Evolutionary conservation across 768 basidiomycete species (phyloP).

Genomic region (Amanita phalloides): DNA sequence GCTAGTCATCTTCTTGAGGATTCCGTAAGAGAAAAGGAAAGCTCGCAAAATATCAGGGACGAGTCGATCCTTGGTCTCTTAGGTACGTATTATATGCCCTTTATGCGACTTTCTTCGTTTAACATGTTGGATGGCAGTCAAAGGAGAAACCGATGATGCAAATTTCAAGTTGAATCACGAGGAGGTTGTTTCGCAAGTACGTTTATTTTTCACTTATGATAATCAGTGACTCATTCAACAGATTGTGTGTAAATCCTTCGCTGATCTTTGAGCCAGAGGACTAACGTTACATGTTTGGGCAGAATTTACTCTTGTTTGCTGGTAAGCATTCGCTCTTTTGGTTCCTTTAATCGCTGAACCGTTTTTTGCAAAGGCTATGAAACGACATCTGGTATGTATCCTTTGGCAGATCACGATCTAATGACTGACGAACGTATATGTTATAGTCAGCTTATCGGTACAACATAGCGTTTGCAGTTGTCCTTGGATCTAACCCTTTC

Average conservation of each 20-base stretch:
- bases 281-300: not conserved
- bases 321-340: constrained; percentile 13
- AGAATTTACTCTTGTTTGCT: constrained; percentile 27
- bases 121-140: constrained; percentile 15
- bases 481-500: not conserved
- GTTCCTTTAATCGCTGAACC: not conserved
- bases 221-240: not conserved
- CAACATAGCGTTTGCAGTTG: not conserved
- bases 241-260: constrained; percentile 4
- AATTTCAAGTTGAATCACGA: constrained; percentile 24
- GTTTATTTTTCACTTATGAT: not conserved
- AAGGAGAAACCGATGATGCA: constrained; percentile 19
- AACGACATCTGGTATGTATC: constrained; percentile 35
- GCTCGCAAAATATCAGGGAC: constrained; percentile 15
- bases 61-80: constrained; percentile 30
- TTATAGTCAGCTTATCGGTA: not conserved
- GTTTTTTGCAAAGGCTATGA: constrained; percentile 32
- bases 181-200: constrained; percentile 26
- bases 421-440: not conserved
- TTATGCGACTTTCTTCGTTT: not conserved
- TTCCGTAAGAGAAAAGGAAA: constrained; percentile 21
- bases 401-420: not conserved
- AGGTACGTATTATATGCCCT: constrained; percentile 12
- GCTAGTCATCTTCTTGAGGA: constrained; percentile 26
- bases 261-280: not conserved